Evolutionary conservation across 2,329 filamentous ascomycete genomes (phyloP).

Genomic region (Remersonia thermophila): DNA sequence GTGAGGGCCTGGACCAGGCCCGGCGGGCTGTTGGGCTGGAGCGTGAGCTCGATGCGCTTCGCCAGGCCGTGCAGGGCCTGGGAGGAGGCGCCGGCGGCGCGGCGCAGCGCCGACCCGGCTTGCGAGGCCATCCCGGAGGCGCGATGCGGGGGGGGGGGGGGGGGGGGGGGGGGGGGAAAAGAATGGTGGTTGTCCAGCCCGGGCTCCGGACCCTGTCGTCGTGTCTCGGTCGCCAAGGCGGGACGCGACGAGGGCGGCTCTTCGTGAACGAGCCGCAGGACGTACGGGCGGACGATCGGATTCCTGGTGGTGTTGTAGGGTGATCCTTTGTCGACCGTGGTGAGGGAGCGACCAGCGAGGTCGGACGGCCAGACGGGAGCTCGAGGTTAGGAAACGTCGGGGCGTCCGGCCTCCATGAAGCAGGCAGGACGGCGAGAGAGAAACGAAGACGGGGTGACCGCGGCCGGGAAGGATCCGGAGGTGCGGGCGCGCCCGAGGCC

Average conservation of each 20-base stretch:
- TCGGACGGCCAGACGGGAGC: slow-evolving; percentile 24
- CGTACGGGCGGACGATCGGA: not conserved
- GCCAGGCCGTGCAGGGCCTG: slow-evolving; percentile 27
- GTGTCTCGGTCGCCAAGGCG: slow-evolving; percentile 6
- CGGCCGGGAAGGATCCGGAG: slow-evolving; percentile 6
- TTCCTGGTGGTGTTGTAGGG: not conserved
- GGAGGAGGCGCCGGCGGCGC: slow-evolving; percentile 23
- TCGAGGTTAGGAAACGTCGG: slow-evolving; percentile 14
- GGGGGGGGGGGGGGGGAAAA: slow-evolving; percentile 5
- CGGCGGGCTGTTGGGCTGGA: slow-evolving; percentile 46
- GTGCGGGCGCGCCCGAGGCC: slow-evolving; percentile 4
- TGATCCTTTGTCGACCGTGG: not conserved
- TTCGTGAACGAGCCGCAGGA: slow-evolving; percentile 6
- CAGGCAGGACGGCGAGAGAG: slow-evolving; percentile 16
- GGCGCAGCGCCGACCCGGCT: slow-evolving; percentile 21
- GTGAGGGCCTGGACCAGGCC: slow-evolving; percentile 50
- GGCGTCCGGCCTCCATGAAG: slow-evolving; percentile 14
- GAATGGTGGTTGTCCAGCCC: slow-evolving; percentile 1
- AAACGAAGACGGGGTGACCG: not conserved
- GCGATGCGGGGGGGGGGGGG: not conserved
- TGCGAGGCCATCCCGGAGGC: slow-evolving; percentile 29
- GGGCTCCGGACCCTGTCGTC: slow-evolving; percentile 1
- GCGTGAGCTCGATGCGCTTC: slow-evolving; percentile 48
- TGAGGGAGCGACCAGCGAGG: slow-evolving; percentile 24
- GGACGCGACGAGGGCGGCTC: slow-evolving; percentile 1